Base-by-base conservation (phyloP, 2,329 filamentous ascomycete genomes). In the Venturia pyrina region DNA sequence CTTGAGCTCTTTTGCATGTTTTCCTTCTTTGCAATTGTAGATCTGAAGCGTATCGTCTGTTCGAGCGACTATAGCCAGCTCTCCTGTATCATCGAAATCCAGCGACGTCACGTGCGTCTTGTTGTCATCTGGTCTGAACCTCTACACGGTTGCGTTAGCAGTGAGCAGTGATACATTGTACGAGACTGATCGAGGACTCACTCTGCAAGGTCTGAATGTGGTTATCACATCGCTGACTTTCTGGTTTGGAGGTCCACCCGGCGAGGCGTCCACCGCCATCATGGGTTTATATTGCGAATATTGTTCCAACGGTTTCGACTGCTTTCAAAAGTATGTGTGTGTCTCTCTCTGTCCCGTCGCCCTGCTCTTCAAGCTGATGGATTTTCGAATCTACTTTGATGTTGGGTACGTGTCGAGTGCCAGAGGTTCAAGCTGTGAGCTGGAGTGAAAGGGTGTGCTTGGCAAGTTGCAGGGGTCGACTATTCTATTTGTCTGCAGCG, bases 1-100 rank as follows among this genome's bases (percentile, higher is more conserved):
- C 63, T 96, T 87, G 60, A 97, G 83, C 67, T 88, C 89, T 79
- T 98, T 98, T 60, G 91, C 90, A 71, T 92, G 88, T 68, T 90
- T 89, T 5, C 95, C 95, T 69, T 96, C 92, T 72, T 89, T 90
- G 69, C 96, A 89, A 72, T 95, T 96, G 80, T 96, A 99, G 41
- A 99, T 88, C 73, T 98, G 93, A 68, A 99, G 90, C 3, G 91
- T 96, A 75, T 97, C 93, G 76, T 99, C 95, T 79, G 91, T 92
- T 70, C 93, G 90, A 6, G 92, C 91, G 0, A 93, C 90, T 77
- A 99, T 91, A 67, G 96, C 85, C 62, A 93, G 89, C 76, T 97
- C 92, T 75, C 95, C 95, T 56, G 90, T 89, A 78, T 98, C 93
- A 76, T 98, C 93, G 75, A 96, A 99, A 79, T 99, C 93, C 71